Evolutionary conservation across 805 yeast genomes (phyloP).

Genomic region (Suhomyces kilbournensis): DNA sequence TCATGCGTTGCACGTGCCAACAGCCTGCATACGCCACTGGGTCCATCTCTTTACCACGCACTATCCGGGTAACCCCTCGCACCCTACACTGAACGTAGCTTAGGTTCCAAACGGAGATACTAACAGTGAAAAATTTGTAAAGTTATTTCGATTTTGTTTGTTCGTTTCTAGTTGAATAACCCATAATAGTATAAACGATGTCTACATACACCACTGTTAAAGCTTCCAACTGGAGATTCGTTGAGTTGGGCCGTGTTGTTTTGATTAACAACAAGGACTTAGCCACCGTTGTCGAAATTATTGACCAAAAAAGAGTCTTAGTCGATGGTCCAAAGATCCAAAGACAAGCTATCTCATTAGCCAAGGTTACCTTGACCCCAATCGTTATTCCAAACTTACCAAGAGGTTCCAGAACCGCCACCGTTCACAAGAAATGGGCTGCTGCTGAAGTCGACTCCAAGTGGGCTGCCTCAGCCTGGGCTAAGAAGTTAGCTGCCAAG

Average conservation of each 20-base stretch:
- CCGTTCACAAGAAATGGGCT: conserved; percentile 89
- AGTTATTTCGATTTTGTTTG: conserved; percentile 1
- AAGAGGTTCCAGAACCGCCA: conserved; percentile 89
- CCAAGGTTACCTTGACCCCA: conserved; percentile 90
- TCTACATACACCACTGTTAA: conserved; percentile 63
- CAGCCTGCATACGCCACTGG: neutral
- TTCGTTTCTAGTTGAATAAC: conserved; percentile 6
- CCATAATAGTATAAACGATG: conserved; percentile 16
- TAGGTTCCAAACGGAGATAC: conserved; percentile 1
- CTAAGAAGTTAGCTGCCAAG: conserved; percentile 95
- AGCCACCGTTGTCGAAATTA: conserved; percentile 97
- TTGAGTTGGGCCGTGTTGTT: conserved; percentile 99
- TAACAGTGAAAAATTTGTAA: conserved; percentile 5
- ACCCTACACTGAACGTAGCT: neutral
- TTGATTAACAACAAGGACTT: conserved; percentile 81
- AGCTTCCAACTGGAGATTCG: conserved; percentile 98
- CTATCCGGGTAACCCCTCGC: conserved; percentile 3
- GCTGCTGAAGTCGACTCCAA: conserved; percentile 83
- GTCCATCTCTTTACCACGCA: neutral
- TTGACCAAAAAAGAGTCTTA: conserved; percentile 98
- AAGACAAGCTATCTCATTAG: conserved; percentile 89
- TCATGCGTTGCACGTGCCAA: neutral
- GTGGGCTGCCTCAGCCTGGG: conserved; percentile 95
- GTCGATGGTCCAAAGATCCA: conserved; percentile 95
- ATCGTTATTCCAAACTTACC: conserved; percentile 79